phyloP scores from a whole-genome alignment of 106 monocot species.

The Apostasia ramifera region DNA sequence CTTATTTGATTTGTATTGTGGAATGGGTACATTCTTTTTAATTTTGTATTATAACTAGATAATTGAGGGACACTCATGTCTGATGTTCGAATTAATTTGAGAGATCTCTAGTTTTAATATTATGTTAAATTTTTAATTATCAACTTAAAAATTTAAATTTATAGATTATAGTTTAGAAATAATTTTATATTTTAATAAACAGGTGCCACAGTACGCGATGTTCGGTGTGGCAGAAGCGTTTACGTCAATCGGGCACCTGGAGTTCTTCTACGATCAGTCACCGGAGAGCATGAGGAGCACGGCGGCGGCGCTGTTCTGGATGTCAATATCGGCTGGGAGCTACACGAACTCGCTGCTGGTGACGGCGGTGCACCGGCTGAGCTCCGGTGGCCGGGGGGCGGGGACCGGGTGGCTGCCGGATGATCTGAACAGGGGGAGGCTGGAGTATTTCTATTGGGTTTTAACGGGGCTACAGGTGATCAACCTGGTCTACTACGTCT shows the following conservation, averaged over 20 bases:
- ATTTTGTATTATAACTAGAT: no score
- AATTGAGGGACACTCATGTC: no score
- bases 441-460: constrained; percentile 78
- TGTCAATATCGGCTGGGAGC: constrained; percentile 63
- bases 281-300: constrained; percentile 96
- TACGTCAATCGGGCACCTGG: constrained; percentile 62
- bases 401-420: constrained; percentile 71
- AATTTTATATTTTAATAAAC: no score
- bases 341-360: constrained; percentile 64
- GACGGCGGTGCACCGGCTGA: constrained; percentile 40
- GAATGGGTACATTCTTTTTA: no score
- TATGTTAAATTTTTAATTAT: no score
- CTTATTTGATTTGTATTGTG: no score
- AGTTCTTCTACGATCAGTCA: constrained; percentile 89
- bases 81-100: no score
- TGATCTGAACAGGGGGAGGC: constrained; percentile 53
- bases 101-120: no score
- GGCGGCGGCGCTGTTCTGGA: constrained; percentile 65
- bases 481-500: constrained; percentile 52
- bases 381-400: constrained; percentile 27
- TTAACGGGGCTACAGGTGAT: constrained; percentile 43
- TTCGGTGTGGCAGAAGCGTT: constrained; percentile 72
- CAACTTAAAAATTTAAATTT: no score
- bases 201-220: constrained; percentile 80
- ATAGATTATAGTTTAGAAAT: no score